These are phyloP conservation scores for Citrullus amarus DNA, from an alignment of 306 rosid genomes.

Conservation along the genomic window DNA sequence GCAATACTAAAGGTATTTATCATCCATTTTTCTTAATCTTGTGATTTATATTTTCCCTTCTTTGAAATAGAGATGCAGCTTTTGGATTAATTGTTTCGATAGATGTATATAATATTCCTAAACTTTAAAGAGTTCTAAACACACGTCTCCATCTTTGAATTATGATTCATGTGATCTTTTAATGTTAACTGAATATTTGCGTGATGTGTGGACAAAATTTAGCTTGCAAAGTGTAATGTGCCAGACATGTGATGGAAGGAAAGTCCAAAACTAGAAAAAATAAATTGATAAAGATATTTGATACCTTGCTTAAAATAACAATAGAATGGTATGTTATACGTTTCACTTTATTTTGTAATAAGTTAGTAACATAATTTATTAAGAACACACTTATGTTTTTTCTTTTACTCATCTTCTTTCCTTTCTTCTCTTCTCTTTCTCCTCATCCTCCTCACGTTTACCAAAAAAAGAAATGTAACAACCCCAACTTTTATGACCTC, in stretches of 20 bases:
- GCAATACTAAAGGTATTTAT: constrained; percentile 20
- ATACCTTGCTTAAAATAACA: not conserved
- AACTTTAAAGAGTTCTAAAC: not conserved
- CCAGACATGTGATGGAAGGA: not conserved
- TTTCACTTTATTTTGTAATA: no score
- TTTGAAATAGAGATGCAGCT: not conserved
- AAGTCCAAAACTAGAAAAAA: not conserved
- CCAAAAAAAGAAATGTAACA: no score
- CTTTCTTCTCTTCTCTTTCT: no score
- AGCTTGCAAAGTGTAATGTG: no score
- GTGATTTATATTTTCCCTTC: not conserved
- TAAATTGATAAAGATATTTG: not conserved
- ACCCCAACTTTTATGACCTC: no score
- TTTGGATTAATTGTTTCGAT: not conserved
- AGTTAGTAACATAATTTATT: no score
- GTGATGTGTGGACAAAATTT: not conserved
- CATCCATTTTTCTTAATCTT: not conserved
- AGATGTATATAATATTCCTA: not conserved
- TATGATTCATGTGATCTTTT: not conserved
- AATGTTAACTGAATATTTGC: not conserved
- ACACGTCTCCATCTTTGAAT: not conserved
- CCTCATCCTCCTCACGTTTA: no score
- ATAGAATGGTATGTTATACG: no score
- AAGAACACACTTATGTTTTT: no score
- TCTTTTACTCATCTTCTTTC: no score